Evolutionary conservation across 2,329 filamentous ascomycete genomes (phyloP).

Genomic region (Rhexocercosporidium sp.): DNA sequence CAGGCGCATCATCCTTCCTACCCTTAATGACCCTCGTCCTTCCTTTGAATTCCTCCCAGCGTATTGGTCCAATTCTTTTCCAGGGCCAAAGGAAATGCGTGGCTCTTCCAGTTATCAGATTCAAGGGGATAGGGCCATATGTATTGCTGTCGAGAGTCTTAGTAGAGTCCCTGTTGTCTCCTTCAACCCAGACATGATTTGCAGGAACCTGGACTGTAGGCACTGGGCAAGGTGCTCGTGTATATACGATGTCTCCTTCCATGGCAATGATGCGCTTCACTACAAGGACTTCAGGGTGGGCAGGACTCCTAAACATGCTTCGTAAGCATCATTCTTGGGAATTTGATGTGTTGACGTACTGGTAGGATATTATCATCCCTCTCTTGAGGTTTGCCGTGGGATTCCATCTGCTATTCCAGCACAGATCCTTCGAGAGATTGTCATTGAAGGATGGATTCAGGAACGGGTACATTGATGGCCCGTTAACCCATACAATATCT

Average conservation of each 20-base stretch:
- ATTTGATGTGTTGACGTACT: slow-evolving; percentile 49
- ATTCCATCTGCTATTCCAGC: slow-evolving; percentile 63
- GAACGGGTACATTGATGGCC: slow-evolving; percentile 77
- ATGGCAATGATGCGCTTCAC: slow-evolving; percentile 86
- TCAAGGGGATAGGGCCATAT: slow-evolving; percentile 82
- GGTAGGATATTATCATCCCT: slow-evolving; percentile 77
- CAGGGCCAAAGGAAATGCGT: slow-evolving; percentile 75
- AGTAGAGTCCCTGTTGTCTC: slow-evolving; percentile 67
- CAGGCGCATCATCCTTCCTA: slow-evolving; percentile 29
- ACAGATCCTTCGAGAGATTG: slow-evolving; percentile 58
- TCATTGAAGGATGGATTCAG: slow-evolving; percentile 70
- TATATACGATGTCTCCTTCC: slow-evolving; percentile 77
- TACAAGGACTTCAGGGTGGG: slow-evolving; percentile 68
- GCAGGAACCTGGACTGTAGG: slow-evolving; percentile 69
- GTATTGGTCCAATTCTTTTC: slow-evolving; percentile 60
- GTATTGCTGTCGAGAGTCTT: slow-evolving; percentile 84
- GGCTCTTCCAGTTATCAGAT: slow-evolving; percentile 76
- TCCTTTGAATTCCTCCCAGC: slow-evolving; percentile 58
- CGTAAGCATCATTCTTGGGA: background rate
- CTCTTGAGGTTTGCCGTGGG: slow-evolving; percentile 63
- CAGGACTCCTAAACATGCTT: slow-evolving; percentile 63
- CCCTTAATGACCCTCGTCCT: slow-evolving; percentile 48
- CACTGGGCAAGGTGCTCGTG: slow-evolving; percentile 64
- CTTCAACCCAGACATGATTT: slow-evolving; percentile 94
- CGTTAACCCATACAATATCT: slow-evolving; percentile 61